Conservation (phyloP, 176 grass and related monocot genomes). For the Lolium rigidum region DNA sequence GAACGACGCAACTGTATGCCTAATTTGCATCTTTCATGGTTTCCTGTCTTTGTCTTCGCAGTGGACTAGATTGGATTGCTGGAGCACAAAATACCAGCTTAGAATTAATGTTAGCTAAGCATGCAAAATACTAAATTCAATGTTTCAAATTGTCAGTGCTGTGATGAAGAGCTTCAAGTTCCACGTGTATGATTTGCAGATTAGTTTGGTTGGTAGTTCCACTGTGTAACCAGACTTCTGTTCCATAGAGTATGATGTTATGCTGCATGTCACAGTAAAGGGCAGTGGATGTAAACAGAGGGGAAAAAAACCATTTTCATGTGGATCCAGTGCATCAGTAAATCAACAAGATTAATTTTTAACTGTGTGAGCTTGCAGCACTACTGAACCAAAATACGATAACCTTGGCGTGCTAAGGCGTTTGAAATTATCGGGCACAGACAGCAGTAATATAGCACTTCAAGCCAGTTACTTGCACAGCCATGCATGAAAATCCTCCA, state of each 20-base stretch:
- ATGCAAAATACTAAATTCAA: background rate
- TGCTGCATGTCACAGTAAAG: background rate
- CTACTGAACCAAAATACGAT: background rate
- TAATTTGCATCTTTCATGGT: background rate
- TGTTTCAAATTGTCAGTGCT: background rate
- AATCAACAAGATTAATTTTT: background rate
- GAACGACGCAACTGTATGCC: background rate
- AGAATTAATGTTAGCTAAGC: background rate
- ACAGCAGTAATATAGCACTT: background rate
- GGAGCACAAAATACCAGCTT: background rate
- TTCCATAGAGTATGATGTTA: background rate
- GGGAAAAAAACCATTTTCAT: background rate
- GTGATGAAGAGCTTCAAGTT: background rate
- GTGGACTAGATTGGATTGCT: background rate
- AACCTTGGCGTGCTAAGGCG: background rate
- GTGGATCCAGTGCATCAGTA: background rate
- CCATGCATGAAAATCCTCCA: background rate
- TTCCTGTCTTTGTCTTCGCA: background rate
- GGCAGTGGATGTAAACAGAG: background rate
- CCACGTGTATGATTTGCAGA: background rate
- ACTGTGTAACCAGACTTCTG: background rate
- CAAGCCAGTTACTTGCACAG: background rate
- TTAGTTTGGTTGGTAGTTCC: background rate
- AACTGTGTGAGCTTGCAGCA: background rate
- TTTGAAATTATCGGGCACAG: background rate